Conservation (phyloP, 2,329 filamentous ascomycete genomes). For the Diaporthe sp. region DNA sequence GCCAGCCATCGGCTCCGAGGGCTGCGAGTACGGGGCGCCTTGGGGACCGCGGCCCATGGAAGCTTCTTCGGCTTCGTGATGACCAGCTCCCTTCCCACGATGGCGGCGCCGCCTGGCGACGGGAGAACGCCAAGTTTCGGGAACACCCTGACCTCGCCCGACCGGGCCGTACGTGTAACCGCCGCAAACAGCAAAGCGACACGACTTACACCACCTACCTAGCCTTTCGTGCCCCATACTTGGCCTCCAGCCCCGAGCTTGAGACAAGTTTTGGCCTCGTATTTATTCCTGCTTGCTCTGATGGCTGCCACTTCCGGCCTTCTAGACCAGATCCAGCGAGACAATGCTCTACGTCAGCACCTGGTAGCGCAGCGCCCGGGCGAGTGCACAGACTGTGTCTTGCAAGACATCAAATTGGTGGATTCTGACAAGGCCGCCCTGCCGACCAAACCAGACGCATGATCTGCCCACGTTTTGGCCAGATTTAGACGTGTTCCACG, state of each 20-base stretch:
- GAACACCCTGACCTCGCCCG: conserved; percentile 26
- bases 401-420: conserved; percentile 12
- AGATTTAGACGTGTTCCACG: conserved; percentile 24
- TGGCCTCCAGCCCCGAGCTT: neutral
- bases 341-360: conserved; percentile 18
- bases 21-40: neutral
- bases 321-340: conserved; percentile 9
- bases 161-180: conserved; percentile 19
- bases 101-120: conserved; percentile 13
- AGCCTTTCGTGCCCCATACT: neutral
- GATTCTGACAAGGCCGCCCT: conserved; percentile 10
- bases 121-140: conserved; percentile 25
- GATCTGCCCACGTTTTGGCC: conserved; percentile 22
- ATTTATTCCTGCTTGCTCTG: neutral
- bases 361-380: neutral
- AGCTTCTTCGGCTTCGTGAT: conserved; percentile 9
- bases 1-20: conserved; percentile 19
- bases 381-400: conserved; percentile 12
- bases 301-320: conserved; percentile 6
- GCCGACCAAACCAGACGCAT: conserved; percentile 18
- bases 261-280: conserved; percentile 17
- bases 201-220: neutral
- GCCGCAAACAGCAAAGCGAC: conserved; percentile 12
- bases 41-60: conserved; percentile 21
- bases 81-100: conserved; percentile 8